A percentile compares a stretch with the other conserved stretches of the same genome.
These are phyloP conservation scores for Botrytis sinoallii DNA, from an alignment of 2,329 filamentous ascomycete species.

Conservation along the genomic window DNA sequence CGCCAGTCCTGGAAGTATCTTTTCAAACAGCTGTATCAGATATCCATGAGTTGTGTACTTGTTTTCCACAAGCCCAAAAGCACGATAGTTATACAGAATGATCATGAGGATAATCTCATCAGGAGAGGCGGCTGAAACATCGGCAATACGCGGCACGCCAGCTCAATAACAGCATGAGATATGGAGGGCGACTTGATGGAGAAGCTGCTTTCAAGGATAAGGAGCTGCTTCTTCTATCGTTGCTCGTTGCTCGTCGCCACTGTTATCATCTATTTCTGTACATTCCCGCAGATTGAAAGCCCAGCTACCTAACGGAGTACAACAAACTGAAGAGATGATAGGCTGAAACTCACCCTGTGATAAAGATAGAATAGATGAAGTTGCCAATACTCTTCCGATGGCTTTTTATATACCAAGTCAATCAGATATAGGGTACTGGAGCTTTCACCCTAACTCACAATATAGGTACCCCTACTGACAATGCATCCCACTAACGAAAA, in stretches of 20 bases:
- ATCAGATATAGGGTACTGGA: background rate
- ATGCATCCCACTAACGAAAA: background rate
- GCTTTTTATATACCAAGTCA: background rate
- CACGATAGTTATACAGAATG: conserved; percentile 1
- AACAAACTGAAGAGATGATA: background rate
- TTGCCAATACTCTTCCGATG: background rate
- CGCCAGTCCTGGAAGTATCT: background rate
- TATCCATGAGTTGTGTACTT: background rate
- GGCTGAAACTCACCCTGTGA: background rate
- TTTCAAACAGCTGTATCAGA: background rate
- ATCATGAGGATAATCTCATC: conserved; percentile 15
- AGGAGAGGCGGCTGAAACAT: background rate
- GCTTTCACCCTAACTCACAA: background rate
- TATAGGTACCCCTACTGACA: background rate
- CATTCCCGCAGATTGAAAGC: background rate
- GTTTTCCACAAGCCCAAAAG: background rate
- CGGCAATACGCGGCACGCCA: conserved; percentile 8
- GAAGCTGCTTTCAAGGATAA: background rate
- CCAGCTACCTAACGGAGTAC: background rate
- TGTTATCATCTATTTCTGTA: background rate
- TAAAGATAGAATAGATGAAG: background rate
- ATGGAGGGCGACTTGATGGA: background rate
- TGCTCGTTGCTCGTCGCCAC: background rate
- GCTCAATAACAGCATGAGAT: background rate
- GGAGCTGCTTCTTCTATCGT: background rate